A percentile compares a stretch with the other conserved stretches of the same genome.
phyloP scores from a whole-genome alignment of 805 yeast genomes.

The Myxozyma geophila region DNA sequence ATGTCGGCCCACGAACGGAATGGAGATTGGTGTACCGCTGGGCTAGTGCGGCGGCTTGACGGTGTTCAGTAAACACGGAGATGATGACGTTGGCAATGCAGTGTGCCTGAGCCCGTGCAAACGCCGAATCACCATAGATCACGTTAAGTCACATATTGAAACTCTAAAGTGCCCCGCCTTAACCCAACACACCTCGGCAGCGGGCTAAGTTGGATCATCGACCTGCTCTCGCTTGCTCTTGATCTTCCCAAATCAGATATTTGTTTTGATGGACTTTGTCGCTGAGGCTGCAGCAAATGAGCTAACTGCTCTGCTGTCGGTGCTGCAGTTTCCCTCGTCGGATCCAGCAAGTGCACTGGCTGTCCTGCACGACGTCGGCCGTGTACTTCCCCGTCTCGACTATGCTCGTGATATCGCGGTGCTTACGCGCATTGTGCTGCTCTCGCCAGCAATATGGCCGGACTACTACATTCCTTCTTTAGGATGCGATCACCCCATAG shows the following conservation, averaged over 20 bases:
- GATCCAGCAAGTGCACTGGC: background rate
- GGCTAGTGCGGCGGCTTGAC: background rate
- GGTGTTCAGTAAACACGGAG: background rate
- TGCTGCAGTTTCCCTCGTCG: conserved; percentile 23
- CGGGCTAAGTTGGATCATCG: too few relatives aligned
- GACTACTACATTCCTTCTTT: background rate
- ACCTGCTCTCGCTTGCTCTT: background rate
- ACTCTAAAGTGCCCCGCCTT: conserved; percentile 6
- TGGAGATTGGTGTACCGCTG: background rate
- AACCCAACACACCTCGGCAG: background rate
- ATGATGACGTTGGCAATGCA: conserved; percentile 1
- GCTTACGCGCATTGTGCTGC: conserved; percentile 22
- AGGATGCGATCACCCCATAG: background rate
- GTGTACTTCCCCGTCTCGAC: background rate
- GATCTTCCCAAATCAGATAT: background rate
- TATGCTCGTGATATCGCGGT: conserved; percentile 27
- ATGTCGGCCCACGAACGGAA: background rate
- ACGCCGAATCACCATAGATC: background rate
- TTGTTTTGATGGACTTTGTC: background rate
- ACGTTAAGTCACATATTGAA: background rate
- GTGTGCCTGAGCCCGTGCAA: background rate
- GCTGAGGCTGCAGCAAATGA: conserved; percentile 12
- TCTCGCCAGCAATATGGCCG: conserved; percentile 28
- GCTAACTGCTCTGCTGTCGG: conserved; percentile 15
- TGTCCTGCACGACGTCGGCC: conserved; percentile 17